Conservation (phyloP, 2,329 filamentous ascomycete genomes). For the Arthrinium puccinioides region DNA sequence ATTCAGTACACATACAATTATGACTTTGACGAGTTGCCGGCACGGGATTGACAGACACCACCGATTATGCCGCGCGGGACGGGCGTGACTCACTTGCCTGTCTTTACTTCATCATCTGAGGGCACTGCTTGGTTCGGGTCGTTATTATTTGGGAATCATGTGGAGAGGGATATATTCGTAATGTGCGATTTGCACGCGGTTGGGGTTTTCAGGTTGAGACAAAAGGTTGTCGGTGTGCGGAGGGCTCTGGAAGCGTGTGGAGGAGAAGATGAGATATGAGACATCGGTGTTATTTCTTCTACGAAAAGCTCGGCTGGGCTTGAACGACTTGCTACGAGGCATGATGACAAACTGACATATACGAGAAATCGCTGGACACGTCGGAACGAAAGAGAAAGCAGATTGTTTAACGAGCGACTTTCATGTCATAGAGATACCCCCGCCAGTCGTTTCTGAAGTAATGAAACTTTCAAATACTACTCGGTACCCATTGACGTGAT, state of each 20-base stretch:
- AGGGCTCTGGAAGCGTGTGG: constrained; percentile 14
- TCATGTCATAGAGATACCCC: too few relatives aligned
- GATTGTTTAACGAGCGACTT: too few relatives aligned
- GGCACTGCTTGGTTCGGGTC: neutral
- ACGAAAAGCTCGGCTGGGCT: neutral
- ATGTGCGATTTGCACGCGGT: neutral
- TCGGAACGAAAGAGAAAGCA: too few relatives aligned
- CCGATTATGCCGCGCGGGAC: neutral
- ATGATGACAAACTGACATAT: too few relatives aligned
- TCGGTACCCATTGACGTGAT: too few relatives aligned
- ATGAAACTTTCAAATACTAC: too few relatives aligned
- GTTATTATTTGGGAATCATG: neutral
- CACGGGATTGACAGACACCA: neutral
- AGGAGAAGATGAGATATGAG: neutral
- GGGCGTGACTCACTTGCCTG: constrained; percentile 7
- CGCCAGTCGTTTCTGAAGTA: too few relatives aligned
- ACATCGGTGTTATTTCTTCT: constrained; percentile 1
- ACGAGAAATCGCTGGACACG: too few relatives aligned
- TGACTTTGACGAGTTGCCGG: neutral
- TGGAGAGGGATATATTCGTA: neutral
- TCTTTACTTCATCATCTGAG: constrained; percentile 7
- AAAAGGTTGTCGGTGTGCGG: constrained; percentile 4
- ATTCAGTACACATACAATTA: constrained; percentile 1
- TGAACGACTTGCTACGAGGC: constrained; percentile 2
- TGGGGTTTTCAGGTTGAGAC: too few relatives aligned